Base-by-base conservation (phyloP, 1,284 basidiomycete species). In the Rhodotorula sp. region DNA sequence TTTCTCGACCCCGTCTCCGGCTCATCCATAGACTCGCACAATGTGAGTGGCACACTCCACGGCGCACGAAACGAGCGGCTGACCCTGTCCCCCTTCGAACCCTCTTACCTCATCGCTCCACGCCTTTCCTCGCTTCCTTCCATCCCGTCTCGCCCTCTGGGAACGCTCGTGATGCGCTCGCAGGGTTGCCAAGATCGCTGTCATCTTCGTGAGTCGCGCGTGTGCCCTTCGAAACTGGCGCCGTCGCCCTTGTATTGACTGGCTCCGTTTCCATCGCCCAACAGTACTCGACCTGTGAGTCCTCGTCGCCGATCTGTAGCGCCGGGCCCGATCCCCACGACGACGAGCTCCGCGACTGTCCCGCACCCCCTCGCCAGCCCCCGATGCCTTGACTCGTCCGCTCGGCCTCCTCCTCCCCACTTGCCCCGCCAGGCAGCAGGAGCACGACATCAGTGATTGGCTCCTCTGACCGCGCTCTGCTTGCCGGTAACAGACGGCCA, bases 401-500 rank as follows among this genome's bases (percentile, higher is more conserved):
- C 27, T 19, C n/a, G n/a, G 24, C 39, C 10, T 20, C 8, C 0
- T 22, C 44, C 39, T 13, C 51, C 27, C 15, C 27, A 52, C 51
- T 52, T 29, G 24, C 8, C 51, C 27, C n/a, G 27, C 29, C 9
- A 20, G 30, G 29, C 0, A 15, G 7, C 20, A 22, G 20, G 22
- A 22, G 24, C 53, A 22, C 53, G 22, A 53, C 29, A 54, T 17
- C 32, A 30, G 34, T 13, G 32, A 32, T 22, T 7, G 20, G 30
- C 30, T 29, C 17, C 22, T 19, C 32, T 34, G 44, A 29, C 55
- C 55, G 29, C 24, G 24, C 20, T 15, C 24, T 22, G 19, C 36
- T 30, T 60, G 39, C n/a, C 11, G 36, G 13, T 17, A 51, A 39
- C 64, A 57, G 77, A 77, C 66, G 79, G 78, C 44, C 78, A 76